Evolutionary conservation across 768 basidiomycete species (phyloP).

Genomic region (Lactarius indigo): DNA sequence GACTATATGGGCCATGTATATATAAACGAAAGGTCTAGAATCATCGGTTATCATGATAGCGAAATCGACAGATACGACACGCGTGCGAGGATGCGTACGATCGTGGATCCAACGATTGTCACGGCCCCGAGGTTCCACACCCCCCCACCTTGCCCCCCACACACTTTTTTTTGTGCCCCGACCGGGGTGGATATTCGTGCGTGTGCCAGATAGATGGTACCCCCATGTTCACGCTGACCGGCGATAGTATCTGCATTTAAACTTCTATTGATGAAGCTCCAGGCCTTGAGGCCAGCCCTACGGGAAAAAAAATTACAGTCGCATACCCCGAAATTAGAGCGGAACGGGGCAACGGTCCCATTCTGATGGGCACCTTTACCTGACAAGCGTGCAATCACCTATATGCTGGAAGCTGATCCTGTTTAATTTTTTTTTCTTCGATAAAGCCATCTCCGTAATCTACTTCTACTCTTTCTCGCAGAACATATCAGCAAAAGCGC

Average conservation of each 20-base stretch:
- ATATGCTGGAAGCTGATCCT: background rate
- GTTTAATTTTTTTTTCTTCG: background rate
- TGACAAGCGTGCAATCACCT: background rate
- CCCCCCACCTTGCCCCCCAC: too few species aligned
- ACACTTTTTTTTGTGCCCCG: background rate
- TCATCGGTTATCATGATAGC: slow-evolving; percentile 2
- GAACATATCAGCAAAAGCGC: background rate
- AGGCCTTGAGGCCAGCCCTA: background rate
- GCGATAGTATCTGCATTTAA: slow-evolving; percentile 1
- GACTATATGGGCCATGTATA: background rate
- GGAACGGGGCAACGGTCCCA: background rate
- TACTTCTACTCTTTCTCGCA: background rate
- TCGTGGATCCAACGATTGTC: background rate
- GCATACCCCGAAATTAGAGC: background rate
- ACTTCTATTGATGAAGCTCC: slow-evolving; percentile 3
- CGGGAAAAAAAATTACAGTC: background rate
- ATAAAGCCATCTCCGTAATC: slow-evolving; percentile 8
- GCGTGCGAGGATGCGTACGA: background rate
- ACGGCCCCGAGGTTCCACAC: background rate
- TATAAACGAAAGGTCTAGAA: background rate
- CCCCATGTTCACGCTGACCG: background rate
- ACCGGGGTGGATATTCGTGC: background rate
- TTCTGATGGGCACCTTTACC: slow-evolving; percentile 2
- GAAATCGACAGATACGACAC: slow-evolving; percentile 2
- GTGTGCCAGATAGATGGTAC: background rate